Percentiles rank a stretch among this genome's conserved stretches.
Evolutionary conservation across 2,329 filamentous ascomycete genomes (phyloP).

Genomic region (Colletotrichum echinochloae): DNA sequence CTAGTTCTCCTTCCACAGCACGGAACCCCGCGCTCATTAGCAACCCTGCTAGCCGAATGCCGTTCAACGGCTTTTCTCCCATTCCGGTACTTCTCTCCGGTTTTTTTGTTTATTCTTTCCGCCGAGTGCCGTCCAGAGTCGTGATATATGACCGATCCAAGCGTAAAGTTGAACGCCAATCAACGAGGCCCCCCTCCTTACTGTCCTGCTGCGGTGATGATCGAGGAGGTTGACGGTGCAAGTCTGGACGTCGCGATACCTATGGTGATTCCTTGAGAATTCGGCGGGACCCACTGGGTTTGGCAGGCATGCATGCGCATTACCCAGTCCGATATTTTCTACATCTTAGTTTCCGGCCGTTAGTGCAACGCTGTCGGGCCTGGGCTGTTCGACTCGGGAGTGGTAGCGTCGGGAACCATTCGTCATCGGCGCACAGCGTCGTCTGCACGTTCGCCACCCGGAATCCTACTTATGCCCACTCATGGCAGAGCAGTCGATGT

Average conservation of each 20-base stretch:
- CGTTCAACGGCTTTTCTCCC: background rate
- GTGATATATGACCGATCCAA: constrained; percentile 29
- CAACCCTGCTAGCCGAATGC: background rate
- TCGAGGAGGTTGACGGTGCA: constrained; percentile 13
- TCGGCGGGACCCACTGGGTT: background rate
- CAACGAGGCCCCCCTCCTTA: constrained; percentile 10
- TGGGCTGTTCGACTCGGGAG: background rate
- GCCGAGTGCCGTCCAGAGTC: background rate
- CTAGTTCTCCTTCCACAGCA: background rate
- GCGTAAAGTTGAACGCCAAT: constrained; percentile 5
- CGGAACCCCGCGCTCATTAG: background rate
- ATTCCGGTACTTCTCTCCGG: background rate
- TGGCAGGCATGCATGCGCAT: background rate
- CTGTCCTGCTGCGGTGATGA: constrained; percentile 15
- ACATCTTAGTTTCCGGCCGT: background rate
- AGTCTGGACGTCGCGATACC: background rate
- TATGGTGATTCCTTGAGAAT: background rate
- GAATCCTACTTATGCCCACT: background rate
- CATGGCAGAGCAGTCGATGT: background rate
- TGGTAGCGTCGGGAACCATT: background rate
- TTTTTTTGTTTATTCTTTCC: constrained; percentile 6
- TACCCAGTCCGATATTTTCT: background rate
- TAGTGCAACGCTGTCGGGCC: constrained; percentile 15
- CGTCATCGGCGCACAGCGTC: background rate
- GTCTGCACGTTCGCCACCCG: background rate